Base-by-base conservation (phyloP, 805 yeast species). In the Kazachstania kunashirensis region DNA sequence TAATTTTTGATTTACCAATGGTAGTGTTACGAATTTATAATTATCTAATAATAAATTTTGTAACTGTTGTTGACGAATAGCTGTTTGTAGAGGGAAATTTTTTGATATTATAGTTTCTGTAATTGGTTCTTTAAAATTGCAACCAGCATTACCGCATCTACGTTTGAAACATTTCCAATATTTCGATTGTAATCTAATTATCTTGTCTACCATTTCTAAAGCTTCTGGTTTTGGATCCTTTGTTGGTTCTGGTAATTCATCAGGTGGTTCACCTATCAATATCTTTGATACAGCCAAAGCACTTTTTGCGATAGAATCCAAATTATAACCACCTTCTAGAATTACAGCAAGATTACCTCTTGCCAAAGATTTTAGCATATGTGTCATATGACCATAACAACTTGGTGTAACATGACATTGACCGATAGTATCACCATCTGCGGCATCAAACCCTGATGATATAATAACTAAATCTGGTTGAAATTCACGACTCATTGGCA, bases 401-500 rank as follows among this genome's bases (percentile, higher is more conserved):
- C 86, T 81, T 2, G 98, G 98, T 0, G 95, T 72, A 2, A 92
- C 94, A 56, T 84, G 94, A 58, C 96, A 92, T 32, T 89, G 95
- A 9, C 98, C 99, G 44, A 92, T 84, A 40, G 85, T 79, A 60
- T 92, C 99, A 41, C 97, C 97, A 51, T 84, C 95, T 1, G 99
- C 99, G 15, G 98, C 98, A 63, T 92, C 99, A 50, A 92, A 92
- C 0, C 99, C 99, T 0, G 97, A 79, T 14, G 95, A 84, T 23
- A 92, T 78, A 24, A 92, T 84, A 4, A 88, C 89, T 45, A 92
- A 68, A 62, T 92, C 98, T 0, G 99, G 96, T 52, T 79, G 78
- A 51, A 80, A 92, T 57, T 92, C 98, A 39, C 77, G 62, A 37
- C 92, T 80, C 34, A 86, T 75, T 0, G 98, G 98, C 74, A 92